Evolutionary conservation across 2,329 filamentous ascomycete genomes (phyloP), one percentile per base, ranked within the genome.

Genomic region (Aureobasidium sp.): DNA sequence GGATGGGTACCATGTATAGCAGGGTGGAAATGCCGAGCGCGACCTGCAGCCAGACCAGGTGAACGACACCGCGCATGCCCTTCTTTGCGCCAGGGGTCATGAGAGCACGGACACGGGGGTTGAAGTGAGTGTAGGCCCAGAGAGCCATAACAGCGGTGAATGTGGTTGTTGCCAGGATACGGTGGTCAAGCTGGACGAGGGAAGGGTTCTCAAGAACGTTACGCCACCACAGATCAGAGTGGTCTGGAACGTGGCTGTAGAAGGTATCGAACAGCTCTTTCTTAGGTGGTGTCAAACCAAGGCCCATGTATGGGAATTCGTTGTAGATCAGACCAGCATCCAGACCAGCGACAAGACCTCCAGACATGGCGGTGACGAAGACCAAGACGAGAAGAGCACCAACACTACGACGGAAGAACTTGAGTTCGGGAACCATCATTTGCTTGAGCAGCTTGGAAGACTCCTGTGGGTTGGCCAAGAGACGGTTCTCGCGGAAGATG

Each of bases 241-340:
- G 80, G 72, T 96, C 91, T 44, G 87, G 81, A 62, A 82, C 84
- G 69, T 91, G 88, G 62, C 86, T 87, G 82, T 97, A 97, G 78
- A 91, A 95, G 41, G 83, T 79, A 70, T 93, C 87, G 75, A 90
- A 91, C 36, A 97, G 85, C 77, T 97, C 93, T 10, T 84, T 81
- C 70, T 82, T 85, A 0, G 93, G 93, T 1, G 93, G 93, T 0
- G 90, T 82, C 27, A 96, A 78, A 11, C 91, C 91, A 3, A 85
- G 76, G 9, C 94, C 94, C 94, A 99, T 99, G 76, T 84, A 90
- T 8, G 94, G 94, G 74, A 99, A 97, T 75, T 99, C 91, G 74
- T 99, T 99, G 81, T 99, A 99, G 76, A 99, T 97, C 61, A 99
- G 81, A 9, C 94, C 94, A 9, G 94, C 94, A 72, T 99, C 94